Conservation (phyloP, 129 eudicot genomes). For the Flaveria ramosissima region DNA sequence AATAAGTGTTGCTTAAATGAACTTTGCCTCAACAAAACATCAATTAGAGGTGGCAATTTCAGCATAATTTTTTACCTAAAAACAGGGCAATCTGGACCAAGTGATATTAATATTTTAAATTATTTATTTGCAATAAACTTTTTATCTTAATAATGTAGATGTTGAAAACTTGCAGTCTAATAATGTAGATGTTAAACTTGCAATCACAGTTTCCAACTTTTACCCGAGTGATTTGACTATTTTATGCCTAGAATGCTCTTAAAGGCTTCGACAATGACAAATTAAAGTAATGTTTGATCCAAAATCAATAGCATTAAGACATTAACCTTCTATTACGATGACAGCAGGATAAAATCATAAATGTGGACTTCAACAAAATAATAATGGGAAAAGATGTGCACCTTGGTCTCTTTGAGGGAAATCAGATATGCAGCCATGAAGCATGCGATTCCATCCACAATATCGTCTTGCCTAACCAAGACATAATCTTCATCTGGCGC, state of each 20-base stretch:
- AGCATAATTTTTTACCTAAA: background rate
- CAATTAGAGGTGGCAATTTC: background rate
- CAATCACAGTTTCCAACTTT: background rate
- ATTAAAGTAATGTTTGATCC: background rate
- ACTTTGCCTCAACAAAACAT: background rate
- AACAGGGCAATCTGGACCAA: background rate
- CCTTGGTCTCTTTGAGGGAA: slow-evolving; percentile 93
- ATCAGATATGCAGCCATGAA: slow-evolving; percentile 92
- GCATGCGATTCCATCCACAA: slow-evolving; percentile 94
- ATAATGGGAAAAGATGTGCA: slow-evolving; percentile 11
- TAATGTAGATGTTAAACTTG: too few relatives aligned
- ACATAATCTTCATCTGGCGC: slow-evolving; percentile 79
- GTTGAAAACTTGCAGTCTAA: background rate
- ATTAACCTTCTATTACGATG: background rate
- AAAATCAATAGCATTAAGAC: background rate
- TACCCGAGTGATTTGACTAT: background rate
- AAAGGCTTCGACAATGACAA: background rate
- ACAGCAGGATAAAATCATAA: slow-evolving; percentile 7
- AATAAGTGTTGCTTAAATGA: background rate
- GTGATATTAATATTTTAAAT: background rate
- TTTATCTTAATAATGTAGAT: background rate
- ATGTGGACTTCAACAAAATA: background rate
- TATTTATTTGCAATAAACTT: background rate
- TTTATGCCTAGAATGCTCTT: background rate
- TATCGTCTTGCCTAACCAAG: slow-evolving; percentile 92